phyloP scores from a whole-genome alignment of 148 eudicot species.

The Chenopodium suecicum region DNA sequence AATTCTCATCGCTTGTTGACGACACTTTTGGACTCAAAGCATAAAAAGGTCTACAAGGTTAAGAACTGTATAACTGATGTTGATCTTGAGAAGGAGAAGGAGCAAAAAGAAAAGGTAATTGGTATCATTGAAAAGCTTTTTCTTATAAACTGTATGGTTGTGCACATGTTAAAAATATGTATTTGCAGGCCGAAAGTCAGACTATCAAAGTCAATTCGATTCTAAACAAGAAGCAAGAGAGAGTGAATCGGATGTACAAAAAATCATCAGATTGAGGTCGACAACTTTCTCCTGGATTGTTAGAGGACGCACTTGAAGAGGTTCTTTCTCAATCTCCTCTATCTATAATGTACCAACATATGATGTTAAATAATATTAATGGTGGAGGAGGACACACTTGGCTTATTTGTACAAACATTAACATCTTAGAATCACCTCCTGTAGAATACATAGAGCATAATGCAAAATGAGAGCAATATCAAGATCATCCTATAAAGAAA shows the following conservation, averaged over 20 bases:
- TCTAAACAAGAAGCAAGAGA: constrained; percentile 81
- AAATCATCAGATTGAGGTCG: constrained; percentile 79
- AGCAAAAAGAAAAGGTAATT: constrained; percentile 80
- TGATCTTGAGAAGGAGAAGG: constrained; percentile 98
- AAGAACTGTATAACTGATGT: constrained; percentile 93
- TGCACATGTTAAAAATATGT: constrained; percentile 5
- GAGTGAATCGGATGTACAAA: constrained; percentile 77
- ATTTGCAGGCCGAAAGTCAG: constrained; percentile 80
- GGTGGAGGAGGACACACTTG: too few species aligned
- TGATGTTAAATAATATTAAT: too few species aligned
- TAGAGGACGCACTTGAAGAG: constrained; percentile 77
- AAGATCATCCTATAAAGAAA: too few species aligned
- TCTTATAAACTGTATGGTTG: constrained; percentile 9
- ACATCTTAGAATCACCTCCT: too few species aligned
- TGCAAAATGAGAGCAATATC: too few species aligned
- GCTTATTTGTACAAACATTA: too few species aligned
- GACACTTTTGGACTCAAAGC: constrained; percentile 88
- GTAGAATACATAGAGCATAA: too few species aligned
- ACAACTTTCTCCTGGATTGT: constrained; percentile 93
- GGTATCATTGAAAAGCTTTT: neutral
- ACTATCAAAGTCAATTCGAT: constrained; percentile 73
- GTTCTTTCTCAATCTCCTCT: too few species aligned
- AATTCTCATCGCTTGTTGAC: constrained; percentile 92
- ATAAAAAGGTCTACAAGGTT: constrained; percentile 87
- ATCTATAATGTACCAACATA: too few species aligned